Evolutionary conservation across 148 eudicot genomes (phyloP).

Genomic region (Dianthus caryophyllus): DNA sequence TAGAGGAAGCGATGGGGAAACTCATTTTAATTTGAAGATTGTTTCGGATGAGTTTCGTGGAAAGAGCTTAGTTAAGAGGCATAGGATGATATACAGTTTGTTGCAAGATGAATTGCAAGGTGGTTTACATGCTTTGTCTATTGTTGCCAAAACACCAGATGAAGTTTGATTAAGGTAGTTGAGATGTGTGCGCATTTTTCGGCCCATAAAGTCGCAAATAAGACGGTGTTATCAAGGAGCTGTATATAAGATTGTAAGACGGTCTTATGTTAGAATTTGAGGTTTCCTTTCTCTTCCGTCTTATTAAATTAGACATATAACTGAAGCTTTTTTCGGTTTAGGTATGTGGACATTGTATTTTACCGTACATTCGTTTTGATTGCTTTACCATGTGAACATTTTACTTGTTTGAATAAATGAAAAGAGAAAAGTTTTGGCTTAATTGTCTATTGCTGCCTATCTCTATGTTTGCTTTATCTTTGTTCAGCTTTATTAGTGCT

Average conservation of each 20-base stretch:
- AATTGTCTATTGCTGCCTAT: not conserved
- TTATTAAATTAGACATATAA: too few species aligned
- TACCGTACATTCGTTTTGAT: not conserved
- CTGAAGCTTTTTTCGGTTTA: not conserved
- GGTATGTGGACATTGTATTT: conserved; percentile 12
- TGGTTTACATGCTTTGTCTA: conserved; percentile 86
- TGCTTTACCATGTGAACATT: conserved; percentile 6
- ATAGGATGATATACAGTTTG: conserved; percentile 67
- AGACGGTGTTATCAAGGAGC: too few species aligned
- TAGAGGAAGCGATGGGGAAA: conserved; percentile 69
- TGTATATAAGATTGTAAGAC: too few species aligned
- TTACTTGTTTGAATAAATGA: conserved; percentile 13
- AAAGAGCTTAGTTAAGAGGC: conserved; percentile 89
- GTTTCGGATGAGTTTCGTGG: conserved; percentile 79
- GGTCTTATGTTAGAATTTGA: too few species aligned
- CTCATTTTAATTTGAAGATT: conserved; percentile 73
- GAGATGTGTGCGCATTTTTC: not conserved
- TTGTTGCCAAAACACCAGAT: conserved; percentile 32
- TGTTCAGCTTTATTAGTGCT: conserved; percentile 1
- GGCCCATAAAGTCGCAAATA: too few species aligned
- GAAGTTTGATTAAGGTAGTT: not conserved
- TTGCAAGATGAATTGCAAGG: conserved; percentile 78
- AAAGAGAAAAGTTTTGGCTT: conserved; percentile 2
- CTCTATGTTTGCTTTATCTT: not conserved
- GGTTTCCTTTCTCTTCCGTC: too few species aligned